phyloP scores from a whole-genome alignment of 805 yeast species.

The Ogataea nitratoaversa region DNA sequence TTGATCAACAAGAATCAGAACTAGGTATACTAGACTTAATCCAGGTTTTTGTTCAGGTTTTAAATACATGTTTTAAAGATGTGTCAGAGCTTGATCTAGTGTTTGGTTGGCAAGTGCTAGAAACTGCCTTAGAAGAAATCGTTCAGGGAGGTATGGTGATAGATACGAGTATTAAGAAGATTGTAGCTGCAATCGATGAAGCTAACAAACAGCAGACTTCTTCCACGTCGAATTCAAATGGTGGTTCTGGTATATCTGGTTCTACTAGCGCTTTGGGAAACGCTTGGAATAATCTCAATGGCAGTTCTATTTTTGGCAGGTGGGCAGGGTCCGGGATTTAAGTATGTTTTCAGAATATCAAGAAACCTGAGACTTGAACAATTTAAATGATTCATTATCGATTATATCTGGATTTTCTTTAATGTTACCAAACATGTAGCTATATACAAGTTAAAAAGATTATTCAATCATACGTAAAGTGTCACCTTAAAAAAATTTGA shows the following conservation, averaged over 20 bases:
- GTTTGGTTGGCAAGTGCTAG: slow-evolving; percentile 97
- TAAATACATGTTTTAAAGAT: slow-evolving; percentile 88
- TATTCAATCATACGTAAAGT: background rate
- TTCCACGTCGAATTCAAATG: slow-evolving; percentile 14
- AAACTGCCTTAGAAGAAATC: slow-evolving; percentile 85
- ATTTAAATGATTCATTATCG: too few relatives aligned
- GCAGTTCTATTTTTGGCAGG: slow-evolving; percentile 10
- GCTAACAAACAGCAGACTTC: slow-evolving; percentile 50
- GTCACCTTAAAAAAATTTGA: slow-evolving; percentile 18
- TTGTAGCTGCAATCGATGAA: slow-evolving; percentile 79
- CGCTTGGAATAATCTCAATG: slow-evolving; percentile 8
- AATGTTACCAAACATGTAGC: background rate
- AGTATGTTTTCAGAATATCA: too few relatives aligned
- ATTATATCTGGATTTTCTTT: too few relatives aligned
- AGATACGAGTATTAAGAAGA: slow-evolving; percentile 78
- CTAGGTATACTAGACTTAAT: slow-evolving; percentile 89
- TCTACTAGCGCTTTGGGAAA: slow-evolving; percentile 7
- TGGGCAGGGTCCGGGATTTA: slow-evolving; percentile 13
- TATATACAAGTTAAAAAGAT: background rate
- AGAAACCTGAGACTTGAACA: too few relatives aligned
- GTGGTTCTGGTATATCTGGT: slow-evolving; percentile 10
- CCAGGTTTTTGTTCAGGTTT: slow-evolving; percentile 93
- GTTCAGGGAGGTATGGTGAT: slow-evolving; percentile 98
- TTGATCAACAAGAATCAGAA: slow-evolving; percentile 94
- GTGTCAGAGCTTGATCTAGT: slow-evolving; percentile 95